phyloP scores from a whole-genome alignment of 495 filamentous ascomycete species.

The Penicillium salamii region DNA sequence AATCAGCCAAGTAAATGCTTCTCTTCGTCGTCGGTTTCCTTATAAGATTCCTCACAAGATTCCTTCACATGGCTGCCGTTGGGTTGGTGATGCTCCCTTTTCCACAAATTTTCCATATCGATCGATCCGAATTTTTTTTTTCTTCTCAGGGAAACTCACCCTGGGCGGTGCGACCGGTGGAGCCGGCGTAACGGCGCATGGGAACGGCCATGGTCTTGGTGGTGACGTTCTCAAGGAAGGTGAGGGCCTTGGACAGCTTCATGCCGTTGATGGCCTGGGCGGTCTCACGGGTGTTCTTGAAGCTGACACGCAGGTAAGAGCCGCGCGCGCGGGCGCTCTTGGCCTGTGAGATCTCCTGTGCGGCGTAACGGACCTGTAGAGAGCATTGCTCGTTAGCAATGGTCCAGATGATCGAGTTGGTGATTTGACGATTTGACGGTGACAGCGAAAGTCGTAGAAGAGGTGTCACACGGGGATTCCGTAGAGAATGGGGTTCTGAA shows the following conservation, averaged over 20 bases:
- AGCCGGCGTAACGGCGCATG: slow-evolving; percentile 92
- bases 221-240: slow-evolving; percentile 94
- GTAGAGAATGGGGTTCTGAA: slow-evolving; percentile 9
- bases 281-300: slow-evolving; percentile 99
- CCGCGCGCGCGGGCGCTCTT: slow-evolving; percentile 97
- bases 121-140: slow-evolving; percentile 9
- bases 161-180: slow-evolving; percentile 90
- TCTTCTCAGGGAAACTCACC: slow-evolving; percentile 60
- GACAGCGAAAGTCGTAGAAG: slow-evolving; percentile 2
- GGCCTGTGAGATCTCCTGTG: slow-evolving; percentile 76
- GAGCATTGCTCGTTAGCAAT: slow-evolving; percentile 31
- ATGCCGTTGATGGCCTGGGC: slow-evolving; percentile 98
- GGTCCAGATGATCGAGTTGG: neutral
- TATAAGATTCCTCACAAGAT: neutral
- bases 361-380: slow-evolving; percentile 93
- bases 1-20: neutral
- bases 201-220: slow-evolving; percentile 94
- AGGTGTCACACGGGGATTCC: slow-evolving; percentile 5
- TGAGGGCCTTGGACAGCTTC: slow-evolving; percentile 92
- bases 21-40: no score
- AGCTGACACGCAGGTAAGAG: slow-evolving; percentile 96
- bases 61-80: slow-evolving; percentile 7
- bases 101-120: neutral
- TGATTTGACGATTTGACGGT: slow-evolving; percentile 1
- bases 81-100: neutral